These are phyloP conservation scores for Neurospora pannonica DNA, from an alignment of 495 filamentous ascomycete species.

Conservation along the genomic window DNA sequence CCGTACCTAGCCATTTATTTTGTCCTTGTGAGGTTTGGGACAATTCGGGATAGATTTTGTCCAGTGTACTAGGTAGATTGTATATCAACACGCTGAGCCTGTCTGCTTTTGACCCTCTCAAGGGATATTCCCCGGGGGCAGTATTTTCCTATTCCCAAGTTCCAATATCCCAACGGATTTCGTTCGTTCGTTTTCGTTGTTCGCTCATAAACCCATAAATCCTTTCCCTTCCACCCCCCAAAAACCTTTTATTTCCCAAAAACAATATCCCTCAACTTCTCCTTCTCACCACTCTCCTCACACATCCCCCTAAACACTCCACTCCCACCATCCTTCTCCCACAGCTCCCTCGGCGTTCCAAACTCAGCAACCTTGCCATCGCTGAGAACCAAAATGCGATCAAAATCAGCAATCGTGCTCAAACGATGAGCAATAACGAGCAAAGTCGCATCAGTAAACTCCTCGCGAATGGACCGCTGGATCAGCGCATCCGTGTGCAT, in stretches of 20 bases:
- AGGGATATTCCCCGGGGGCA: neutral
- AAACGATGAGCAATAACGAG: constrained; percentile 85
- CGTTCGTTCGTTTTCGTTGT: neutral
- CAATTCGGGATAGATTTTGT: too few relatives aligned
- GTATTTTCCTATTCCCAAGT: neutral
- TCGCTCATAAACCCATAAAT: neutral
- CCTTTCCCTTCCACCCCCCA: neutral
- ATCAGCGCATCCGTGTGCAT: constrained; percentile 78
- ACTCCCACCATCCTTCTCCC: constrained; percentile 39
- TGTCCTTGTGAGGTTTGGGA: too few relatives aligned
- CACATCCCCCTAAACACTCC: constrained; percentile 67
- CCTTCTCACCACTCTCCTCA: constrained; percentile 63
- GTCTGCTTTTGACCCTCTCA: neutral
- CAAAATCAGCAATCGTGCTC: constrained; percentile 79
- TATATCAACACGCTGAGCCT: neutral
- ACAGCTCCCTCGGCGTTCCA: constrained; percentile 58
- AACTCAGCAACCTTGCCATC: constrained; percentile 67
- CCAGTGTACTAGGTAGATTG: too few relatives aligned
- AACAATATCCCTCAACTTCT: constrained; percentile 48
- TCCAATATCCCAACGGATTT: neutral
- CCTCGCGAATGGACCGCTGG: constrained; percentile 70
- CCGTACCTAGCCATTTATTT: too few relatives aligned
- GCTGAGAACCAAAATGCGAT: constrained; percentile 72
- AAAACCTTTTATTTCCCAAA: constrained; percentile 20
- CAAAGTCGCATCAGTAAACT: constrained; percentile 67